These are phyloP conservation scores for Francoa sonchifolia DNA, from an alignment of 441 rosid genomes.

Conservation along the genomic window DNA sequence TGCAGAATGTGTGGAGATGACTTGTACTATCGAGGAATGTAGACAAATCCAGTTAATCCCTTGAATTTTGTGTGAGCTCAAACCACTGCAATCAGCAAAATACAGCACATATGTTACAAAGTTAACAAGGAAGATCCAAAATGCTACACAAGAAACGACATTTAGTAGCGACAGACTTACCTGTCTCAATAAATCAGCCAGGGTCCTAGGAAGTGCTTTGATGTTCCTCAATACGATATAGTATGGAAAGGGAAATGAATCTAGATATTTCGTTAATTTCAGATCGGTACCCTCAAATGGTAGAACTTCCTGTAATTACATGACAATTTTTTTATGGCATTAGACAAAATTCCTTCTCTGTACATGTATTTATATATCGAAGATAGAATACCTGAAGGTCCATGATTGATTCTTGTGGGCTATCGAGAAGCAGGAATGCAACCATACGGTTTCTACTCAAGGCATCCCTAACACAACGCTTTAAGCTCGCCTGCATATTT, in stretches of 20 bases:
- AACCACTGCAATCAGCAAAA: conserved; percentile 55
- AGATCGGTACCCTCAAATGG: conserved; percentile 25
- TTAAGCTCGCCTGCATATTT: conserved; percentile 53
- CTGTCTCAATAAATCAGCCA: conserved; percentile 89
- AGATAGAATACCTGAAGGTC: conserved; percentile 42
- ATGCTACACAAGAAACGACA: too few relatives aligned
- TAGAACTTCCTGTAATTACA: conserved; percentile 58
- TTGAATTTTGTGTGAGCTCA: conserved; percentile 75
- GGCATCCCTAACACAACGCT: conserved; percentile 64
- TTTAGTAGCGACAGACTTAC: conserved; percentile 21
- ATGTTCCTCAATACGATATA: conserved; percentile 68
- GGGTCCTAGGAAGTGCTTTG: conserved; percentile 80
- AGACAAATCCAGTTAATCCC: conserved; percentile 31
- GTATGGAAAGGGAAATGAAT: conserved; percentile 92
- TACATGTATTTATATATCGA: too few relatives aligned
- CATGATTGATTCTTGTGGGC: conserved; percentile 54
- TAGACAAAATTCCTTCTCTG: too few relatives aligned
- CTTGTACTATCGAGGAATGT: too few relatives aligned
- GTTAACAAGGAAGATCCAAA: neutral
- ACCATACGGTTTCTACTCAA: conserved; percentile 81
- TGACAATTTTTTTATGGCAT: too few relatives aligned
- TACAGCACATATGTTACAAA: neutral
- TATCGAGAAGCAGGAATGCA: conserved; percentile 80
- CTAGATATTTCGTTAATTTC: conserved; percentile 47
- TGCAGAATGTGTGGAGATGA: too few relatives aligned